A percentile compares a stretch with the other conserved stretches of the same genome.
Evolutionary conservation across 2,329 filamentous ascomycete species (phyloP).

Genomic region (Thermoascus crustaceus): DNA sequence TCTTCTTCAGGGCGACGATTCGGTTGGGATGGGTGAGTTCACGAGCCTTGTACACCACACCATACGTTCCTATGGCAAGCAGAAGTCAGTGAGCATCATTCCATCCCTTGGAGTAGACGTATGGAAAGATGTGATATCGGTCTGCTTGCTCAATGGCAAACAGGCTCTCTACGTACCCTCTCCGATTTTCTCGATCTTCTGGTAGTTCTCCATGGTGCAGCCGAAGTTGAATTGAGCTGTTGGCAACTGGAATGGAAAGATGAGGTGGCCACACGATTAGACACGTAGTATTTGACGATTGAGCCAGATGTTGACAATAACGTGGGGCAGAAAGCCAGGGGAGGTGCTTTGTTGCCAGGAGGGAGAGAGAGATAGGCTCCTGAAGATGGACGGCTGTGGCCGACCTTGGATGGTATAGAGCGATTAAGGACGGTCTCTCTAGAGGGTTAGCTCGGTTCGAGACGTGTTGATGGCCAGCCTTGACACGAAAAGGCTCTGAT

Average conservation of each 20-base stretch:
- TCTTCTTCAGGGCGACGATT: constrained; percentile 92
- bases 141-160: background rate
- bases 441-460: background rate
- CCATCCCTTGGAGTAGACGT: background rate
- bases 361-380: constrained; percentile 3
- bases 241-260: no score
- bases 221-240: background rate
- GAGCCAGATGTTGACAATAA: no score
- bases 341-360: constrained; percentile 15
- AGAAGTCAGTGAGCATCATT: constrained; percentile 3
- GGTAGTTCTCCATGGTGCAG: constrained; percentile 77
- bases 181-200: constrained; percentile 93
- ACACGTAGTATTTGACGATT: no score
- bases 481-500: no score
- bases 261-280: no score
- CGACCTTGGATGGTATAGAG: background rate
- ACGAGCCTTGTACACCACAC: constrained; percentile 89
- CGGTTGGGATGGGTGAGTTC: constrained; percentile 74
- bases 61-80: constrained; percentile 65
- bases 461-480: background rate
- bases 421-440: background rate
- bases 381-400: constrained; percentile 19
- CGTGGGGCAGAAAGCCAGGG: constrained; percentile 12
- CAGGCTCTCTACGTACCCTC: constrained; percentile 77
- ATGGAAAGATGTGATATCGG: background rate